Conservation (phyloP, 2,329 filamentous ascomycete species). For the Trichophyton verrucosum region DNA sequence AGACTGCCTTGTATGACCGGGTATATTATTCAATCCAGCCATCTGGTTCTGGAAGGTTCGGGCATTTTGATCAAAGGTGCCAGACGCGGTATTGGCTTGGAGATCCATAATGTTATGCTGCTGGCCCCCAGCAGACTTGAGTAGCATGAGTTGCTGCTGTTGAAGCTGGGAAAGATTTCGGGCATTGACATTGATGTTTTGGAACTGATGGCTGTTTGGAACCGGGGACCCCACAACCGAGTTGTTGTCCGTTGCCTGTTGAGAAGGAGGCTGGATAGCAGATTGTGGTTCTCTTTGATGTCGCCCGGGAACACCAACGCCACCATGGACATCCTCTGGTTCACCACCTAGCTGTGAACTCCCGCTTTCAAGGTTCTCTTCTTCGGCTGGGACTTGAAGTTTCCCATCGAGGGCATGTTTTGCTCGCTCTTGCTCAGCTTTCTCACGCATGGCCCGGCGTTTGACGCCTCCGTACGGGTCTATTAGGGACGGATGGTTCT, state of each 20-base stretch:
- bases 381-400: constrained; percentile 40
- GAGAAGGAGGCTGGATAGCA: constrained; percentile 64
- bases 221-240: constrained; percentile 32
- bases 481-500: constrained; percentile 62
- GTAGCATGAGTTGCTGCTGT: constrained; percentile 57
- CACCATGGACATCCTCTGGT: constrained; percentile 62
- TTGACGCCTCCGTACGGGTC: constrained; percentile 72
- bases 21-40: constrained; percentile 43
- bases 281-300: constrained; percentile 48
- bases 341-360: constrained; percentile 87
- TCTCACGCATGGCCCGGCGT: constrained; percentile 63
- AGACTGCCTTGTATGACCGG: constrained; percentile 65
- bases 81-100: constrained; percentile 19
- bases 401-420: constrained; percentile 45
- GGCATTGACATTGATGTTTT: constrained; percentile 50
- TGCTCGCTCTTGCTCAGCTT: constrained; percentile 48
- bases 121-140: constrained; percentile 46
- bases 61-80: constrained; percentile 30
- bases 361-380: constrained; percentile 69
- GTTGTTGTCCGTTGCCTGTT: constrained; percentile 43
- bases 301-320: constrained; percentile 26
- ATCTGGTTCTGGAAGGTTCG: constrained; percentile 36
- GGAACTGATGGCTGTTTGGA: constrained; percentile 32
- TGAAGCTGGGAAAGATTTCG: constrained; percentile 73
- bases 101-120: constrained; percentile 44